phyloP scores from a whole-genome alignment of 495 filamentous ascomycete species.

The Penicillium longicatenatum region DNA sequence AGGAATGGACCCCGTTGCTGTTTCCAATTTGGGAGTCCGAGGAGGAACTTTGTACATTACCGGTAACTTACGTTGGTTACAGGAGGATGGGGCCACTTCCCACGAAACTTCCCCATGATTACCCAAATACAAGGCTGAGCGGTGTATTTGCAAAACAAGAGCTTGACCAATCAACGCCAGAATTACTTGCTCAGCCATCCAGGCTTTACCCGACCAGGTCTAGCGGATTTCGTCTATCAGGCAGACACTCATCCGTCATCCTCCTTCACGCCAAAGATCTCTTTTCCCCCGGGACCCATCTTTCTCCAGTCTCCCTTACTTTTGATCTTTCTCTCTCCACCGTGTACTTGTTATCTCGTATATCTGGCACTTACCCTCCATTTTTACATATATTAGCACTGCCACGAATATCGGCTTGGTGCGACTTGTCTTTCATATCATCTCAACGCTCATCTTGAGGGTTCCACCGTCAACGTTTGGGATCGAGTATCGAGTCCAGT shows the following conservation, averaged over 20 bases:
- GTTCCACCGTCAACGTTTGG: not conserved
- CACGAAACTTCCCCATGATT: not conserved
- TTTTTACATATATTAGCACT: conserved; percentile 1
- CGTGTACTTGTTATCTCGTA: not conserved
- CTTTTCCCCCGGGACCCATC: conserved; percentile 6
- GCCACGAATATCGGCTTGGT: not conserved
- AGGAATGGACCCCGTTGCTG: conserved; percentile 4
- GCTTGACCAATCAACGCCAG: conserved; percentile 22
- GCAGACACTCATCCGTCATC: conserved; percentile 39
- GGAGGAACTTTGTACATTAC: conserved; percentile 13
- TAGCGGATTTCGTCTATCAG: conserved; percentile 43
- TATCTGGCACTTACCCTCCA: not conserved
- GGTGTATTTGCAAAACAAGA: not conserved
- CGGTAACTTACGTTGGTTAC: conserved; percentile 1
- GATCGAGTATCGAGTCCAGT: not conserved
- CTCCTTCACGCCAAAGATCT: conserved; percentile 13
- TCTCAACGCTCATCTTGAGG: not conserved
- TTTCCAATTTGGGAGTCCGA: conserved; percentile 24
- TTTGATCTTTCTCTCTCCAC: not conserved
- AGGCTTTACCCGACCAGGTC: conserved; percentile 15
- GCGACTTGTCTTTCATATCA: not conserved
- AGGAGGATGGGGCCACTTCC: not conserved
- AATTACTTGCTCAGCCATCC: conserved; percentile 26
- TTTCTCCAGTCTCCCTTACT: conserved; percentile 13
- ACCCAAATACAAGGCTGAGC: conserved; percentile 4